A percentile compares a stretch with the other conserved stretches of the same genome.
phyloP scores from a whole-genome alignment of 148 eudicot genomes.

The Rhododendron griersonianum region DNA sequence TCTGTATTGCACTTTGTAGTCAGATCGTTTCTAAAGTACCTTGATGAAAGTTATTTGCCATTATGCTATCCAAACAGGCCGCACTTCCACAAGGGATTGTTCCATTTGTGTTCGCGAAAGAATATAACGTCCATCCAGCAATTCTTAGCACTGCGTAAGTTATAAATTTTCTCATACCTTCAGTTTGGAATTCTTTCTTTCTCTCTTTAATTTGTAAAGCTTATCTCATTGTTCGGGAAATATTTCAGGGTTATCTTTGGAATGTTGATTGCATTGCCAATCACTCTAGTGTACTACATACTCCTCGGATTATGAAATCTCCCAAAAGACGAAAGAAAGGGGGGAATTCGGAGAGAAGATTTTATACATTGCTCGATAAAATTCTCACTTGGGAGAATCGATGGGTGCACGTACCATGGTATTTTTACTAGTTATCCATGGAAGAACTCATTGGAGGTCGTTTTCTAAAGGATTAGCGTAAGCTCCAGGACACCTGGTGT shows the following conservation, averaged over 20 bases:
- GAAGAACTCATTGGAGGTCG: background rate
- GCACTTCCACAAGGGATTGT: conserved; percentile 98
- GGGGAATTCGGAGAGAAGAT: background rate
- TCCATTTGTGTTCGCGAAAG: conserved; percentile 90
- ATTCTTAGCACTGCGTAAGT: conserved; percentile 91
- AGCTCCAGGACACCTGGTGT: conserved; percentile 17
- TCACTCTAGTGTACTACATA: conserved; percentile 82
- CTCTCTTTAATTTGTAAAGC: background rate
- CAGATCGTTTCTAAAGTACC: background rate
- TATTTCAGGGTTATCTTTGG: conserved; percentile 88
- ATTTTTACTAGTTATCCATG: background rate
- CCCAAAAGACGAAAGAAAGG: background rate
- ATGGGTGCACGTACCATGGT: background rate
- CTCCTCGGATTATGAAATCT: conserved; percentile 54
- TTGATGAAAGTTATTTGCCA: background rate
- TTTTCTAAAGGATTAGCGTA: background rate
- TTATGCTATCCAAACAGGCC: conserved; percentile 39
- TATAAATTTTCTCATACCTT: background rate
- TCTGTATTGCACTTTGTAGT: background rate
- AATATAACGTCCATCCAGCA: conserved; percentile 84
- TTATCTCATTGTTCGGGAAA: background rate
- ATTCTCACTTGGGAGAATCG: background rate
- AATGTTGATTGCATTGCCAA: conserved; percentile 91
- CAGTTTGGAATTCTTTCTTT: background rate
- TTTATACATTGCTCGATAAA: background rate